Conservation (phyloP, 805 yeast species). For the Yarrowia sp. region DNA sequence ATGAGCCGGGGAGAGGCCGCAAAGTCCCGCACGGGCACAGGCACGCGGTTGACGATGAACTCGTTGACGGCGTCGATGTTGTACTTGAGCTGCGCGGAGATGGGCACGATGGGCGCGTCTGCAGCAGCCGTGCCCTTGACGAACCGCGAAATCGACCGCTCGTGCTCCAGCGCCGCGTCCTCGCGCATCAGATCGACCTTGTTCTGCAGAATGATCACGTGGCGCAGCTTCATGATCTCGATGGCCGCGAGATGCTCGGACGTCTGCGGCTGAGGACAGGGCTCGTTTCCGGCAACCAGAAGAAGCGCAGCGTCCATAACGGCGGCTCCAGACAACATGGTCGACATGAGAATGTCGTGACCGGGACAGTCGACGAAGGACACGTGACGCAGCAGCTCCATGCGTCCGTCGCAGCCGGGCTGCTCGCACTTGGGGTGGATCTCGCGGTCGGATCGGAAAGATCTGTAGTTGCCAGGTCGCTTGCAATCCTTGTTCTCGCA, state of each 20-base stretch:
- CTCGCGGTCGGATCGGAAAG: slow-evolving; percentile 93
- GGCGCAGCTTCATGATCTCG: slow-evolving; percentile 97
- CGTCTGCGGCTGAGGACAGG: slow-evolving; percentile 99
- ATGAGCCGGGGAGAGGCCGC: slow-evolving; percentile 89
- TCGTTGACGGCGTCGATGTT: slow-evolving; percentile 98
- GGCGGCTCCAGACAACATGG: slow-evolving; percentile 99
- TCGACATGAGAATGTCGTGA: slow-evolving; percentile 99
- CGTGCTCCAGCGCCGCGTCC: slow-evolving; percentile 93
- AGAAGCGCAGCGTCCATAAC: slow-evolving; percentile 99
- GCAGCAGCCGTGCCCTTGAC: slow-evolving; percentile 98
- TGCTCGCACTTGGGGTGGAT: slow-evolving; percentile 88
- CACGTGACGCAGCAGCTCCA: slow-evolving; percentile 89
- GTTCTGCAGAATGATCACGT: slow-evolving; percentile 92
- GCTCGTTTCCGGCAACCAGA: slow-evolving; percentile 96
- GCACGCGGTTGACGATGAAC: slow-evolving; percentile 90
- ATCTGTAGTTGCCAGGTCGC: slow-evolving; percentile 91
- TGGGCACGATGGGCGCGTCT: slow-evolving; percentile 98
- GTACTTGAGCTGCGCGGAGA: slow-evolving; percentile 97
- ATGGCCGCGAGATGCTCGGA: slow-evolving; percentile 99
- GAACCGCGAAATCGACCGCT: slow-evolving; percentile 85
- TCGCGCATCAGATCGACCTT: slow-evolving; percentile 98
- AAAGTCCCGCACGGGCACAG: slow-evolving; percentile 95
- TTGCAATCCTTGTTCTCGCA: slow-evolving; percentile 83
- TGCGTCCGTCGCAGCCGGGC: slow-evolving; percentile 85
- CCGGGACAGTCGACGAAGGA: slow-evolving; percentile 99